Base-by-base conservation (phyloP, 129 eudicot species). In the Apium graveolens region DNA sequence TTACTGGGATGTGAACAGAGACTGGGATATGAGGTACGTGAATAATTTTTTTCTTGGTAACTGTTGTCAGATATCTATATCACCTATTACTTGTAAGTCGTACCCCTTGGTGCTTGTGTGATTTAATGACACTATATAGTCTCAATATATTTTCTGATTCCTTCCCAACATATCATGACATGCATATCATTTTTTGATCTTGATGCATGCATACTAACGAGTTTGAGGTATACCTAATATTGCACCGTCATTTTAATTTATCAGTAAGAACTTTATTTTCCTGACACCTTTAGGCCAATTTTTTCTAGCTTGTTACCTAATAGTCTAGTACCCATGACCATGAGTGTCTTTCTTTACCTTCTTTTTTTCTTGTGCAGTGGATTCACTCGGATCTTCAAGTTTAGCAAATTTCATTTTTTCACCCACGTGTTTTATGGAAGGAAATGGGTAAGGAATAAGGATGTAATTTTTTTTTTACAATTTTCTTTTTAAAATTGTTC, bases 371-470 rank as follows among this genome's bases (percentile, higher is more conserved):
- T 77, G 31, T 77, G 69, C 66, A 95, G 99, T 84, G 86, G 91
- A 77, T 95, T 95, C 86, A 95, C 99, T 76, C 92, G 99, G 83
- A 88, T 91, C 83, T 95, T 91, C 99, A 95, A 91, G 90, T 95
- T 91, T 88, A 87, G 84, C 85, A 95, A 82, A 81, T 85, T 90
- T 44, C 86, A 92, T 81, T 16, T 86, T 18, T 76, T 87, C 72
- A 90, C 99, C 43, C 83, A 90, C 88, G n/a, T 90, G 78, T 65
- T 95, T 29, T 85, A 90, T 73, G 97, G 96, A 70, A 86, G 89
- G 70, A 88, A 82, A 83, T 95, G 99, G 99, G 99, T 95, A 90
- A 85, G 78, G 66, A 71, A 97, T 95, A 90, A 85, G 78, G 66
- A 71, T 32, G 46, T 53, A 80, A 69, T 3, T 44, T 57, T 12